A percentile compares a stretch with the other conserved stretches of the same genome.
Conservation (phyloP, 139 green algal species). For the Eudorina sp. region DNA sequence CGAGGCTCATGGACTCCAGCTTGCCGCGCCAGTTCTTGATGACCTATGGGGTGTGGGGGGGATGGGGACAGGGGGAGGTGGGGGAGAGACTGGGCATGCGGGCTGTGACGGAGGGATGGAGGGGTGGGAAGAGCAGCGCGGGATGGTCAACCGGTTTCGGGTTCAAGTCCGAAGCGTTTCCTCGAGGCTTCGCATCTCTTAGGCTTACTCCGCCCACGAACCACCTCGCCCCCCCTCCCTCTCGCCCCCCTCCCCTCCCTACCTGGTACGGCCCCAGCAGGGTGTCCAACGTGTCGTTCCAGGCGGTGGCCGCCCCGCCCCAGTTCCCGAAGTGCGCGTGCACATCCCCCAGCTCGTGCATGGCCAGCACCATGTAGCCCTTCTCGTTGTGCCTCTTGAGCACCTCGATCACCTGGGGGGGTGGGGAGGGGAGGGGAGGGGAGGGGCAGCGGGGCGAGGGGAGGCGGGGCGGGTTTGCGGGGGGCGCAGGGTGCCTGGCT, state of each 20-base stretch:
- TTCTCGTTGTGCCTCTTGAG: slow-evolving; percentile 73
- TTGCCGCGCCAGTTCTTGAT: slow-evolving; percentile 61
- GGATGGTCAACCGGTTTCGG: too few species aligned
- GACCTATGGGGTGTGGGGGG: slow-evolving; percentile 39
- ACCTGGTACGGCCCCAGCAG: slow-evolving; percentile 77
- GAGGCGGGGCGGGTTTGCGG: too few species aligned
- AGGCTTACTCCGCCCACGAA: too few species aligned
- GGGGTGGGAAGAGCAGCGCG: too few species aligned
- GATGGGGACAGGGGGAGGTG: background rate
- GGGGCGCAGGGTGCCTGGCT: too few species aligned
- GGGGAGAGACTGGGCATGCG: too few species aligned
- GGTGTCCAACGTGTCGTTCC: slow-evolving; percentile 72
- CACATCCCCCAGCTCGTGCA: slow-evolving; percentile 74
- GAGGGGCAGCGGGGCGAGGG: too few species aligned
- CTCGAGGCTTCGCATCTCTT: too few species aligned
- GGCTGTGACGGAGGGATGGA: too few species aligned
- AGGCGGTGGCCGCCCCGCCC: slow-evolving; percentile 56
- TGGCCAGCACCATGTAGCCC: slow-evolving; percentile 64
- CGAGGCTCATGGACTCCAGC: slow-evolving; percentile 38
- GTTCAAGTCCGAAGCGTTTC: too few species aligned
- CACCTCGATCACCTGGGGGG: slow-evolving; percentile 63
- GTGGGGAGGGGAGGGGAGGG: background rate
- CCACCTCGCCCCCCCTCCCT: too few species aligned
- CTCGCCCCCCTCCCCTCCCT: too few species aligned
- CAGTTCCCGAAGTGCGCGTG: slow-evolving; percentile 76